Percentiles rank a stretch among this genome's conserved stretches.
phyloP scores from a whole-genome alignment of 139 green algal species.

The Chlorella vulgaris region DNA sequence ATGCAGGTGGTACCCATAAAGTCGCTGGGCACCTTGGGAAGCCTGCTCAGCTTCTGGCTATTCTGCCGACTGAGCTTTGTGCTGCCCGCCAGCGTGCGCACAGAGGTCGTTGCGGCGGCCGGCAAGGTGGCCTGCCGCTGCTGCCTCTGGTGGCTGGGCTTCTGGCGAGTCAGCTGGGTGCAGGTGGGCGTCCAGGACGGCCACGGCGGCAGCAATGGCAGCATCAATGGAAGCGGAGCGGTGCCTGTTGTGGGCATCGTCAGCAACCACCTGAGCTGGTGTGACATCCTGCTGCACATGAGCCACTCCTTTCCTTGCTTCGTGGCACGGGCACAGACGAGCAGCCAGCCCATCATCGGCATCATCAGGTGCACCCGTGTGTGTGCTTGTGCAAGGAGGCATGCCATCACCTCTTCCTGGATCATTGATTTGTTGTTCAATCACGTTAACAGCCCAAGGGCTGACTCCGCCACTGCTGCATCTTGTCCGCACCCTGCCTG shows the following conservation, averaged over 20 bases:
- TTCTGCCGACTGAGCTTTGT: constrained; percentile 38
- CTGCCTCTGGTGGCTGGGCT: constrained; percentile 77
- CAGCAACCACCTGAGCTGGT: constrained; percentile 83
- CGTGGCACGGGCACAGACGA: constrained; percentile 71
- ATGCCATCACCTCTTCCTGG: no score
- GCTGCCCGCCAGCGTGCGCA: constrained; percentile 31
- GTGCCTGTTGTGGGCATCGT: constrained; percentile 59
- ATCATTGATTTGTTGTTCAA: no score
- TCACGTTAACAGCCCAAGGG: no score
- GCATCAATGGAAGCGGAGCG: background rate
- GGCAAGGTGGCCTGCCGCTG: constrained; percentile 61
- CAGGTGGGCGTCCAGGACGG: constrained; percentile 25
- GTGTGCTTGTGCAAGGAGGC: background rate
- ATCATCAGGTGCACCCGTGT: constrained; percentile 65
- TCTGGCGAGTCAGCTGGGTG: constrained; percentile 66
- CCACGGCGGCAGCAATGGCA: background rate
- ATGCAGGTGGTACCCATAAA: constrained; percentile 63
- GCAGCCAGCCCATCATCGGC: constrained; percentile 71
- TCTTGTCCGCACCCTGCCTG: background rate
- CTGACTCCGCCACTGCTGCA: no score
- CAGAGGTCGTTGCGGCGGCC: constrained; percentile 31
- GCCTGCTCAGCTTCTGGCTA: constrained; percentile 59
- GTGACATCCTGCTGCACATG: constrained; percentile 91
- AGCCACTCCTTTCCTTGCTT: constrained; percentile 77
- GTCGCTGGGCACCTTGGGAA: constrained; percentile 32